These are phyloP conservation scores for Phaffia tasmanica DNA, from an alignment of 768 basidiomycete species.

Conservation along the genomic window DNA sequence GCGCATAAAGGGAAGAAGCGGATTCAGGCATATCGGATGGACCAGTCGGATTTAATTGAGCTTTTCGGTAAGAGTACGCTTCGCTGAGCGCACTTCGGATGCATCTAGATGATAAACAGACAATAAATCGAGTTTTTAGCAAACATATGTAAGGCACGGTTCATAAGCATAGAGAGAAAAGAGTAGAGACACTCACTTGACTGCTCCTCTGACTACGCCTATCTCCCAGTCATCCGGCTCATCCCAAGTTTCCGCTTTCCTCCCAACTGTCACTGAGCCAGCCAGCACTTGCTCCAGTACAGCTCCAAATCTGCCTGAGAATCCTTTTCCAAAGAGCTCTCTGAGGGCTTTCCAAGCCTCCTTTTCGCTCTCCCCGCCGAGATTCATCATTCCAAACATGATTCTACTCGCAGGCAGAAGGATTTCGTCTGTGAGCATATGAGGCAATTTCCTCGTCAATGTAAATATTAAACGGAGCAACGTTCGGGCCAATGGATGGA, in stretches of 20 bases:
- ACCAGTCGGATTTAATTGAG: background rate
- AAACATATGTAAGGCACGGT: too few species aligned
- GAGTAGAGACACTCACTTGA: constrained; percentile 2
- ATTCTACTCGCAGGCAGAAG: background rate
- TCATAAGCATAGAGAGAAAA: background rate
- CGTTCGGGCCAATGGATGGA: constrained; percentile 5
- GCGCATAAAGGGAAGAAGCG: constrained; percentile 2
- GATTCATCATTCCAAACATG: constrained; percentile 15
- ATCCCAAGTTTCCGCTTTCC: constrained; percentile 6
- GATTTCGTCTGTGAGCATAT: background rate
- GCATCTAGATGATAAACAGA: background rate
- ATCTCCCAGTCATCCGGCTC: constrained; percentile 13
- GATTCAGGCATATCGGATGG: background rate
- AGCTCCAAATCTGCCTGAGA: background rate
- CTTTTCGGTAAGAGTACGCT: constrained; percentile 5
- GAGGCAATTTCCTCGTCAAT: too few species aligned
- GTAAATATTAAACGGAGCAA: background rate
- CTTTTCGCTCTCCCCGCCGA: constrained; percentile 13
- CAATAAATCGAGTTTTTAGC: background rate
- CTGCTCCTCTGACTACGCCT: constrained; percentile 7
- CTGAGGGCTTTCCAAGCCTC: constrained; percentile 7
- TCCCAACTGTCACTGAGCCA: background rate
- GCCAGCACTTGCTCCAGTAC: constrained; percentile 6
- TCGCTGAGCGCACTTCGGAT: constrained; percentile 13
- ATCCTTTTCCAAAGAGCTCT: constrained; percentile 13